Evolutionary conservation across 2,329 filamentous ascomycete species (phyloP).

Genomic region (Ascosphaera apis): DNA sequence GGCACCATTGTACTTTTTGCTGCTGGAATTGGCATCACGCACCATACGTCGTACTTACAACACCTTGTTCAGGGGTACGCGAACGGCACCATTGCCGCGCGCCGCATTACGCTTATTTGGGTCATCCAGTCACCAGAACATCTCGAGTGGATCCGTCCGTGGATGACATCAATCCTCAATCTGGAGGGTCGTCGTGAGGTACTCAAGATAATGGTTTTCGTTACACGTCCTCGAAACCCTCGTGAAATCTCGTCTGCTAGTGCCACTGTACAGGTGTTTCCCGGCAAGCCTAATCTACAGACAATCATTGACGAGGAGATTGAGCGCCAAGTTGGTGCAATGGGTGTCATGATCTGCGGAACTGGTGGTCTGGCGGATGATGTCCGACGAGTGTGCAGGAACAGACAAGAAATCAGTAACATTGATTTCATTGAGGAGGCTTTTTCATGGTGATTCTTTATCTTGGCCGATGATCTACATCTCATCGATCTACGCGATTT

Average conservation of each 20-base stretch:
- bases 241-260: slow-evolving; percentile 57
- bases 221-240: slow-evolving; percentile 68
- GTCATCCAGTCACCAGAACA: slow-evolving; percentile 75
- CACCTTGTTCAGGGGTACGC: slow-evolving; percentile 50
- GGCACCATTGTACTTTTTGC: slow-evolving; percentile 80
- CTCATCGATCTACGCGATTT: background rate
- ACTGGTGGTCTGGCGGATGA: slow-evolving; percentile 55
- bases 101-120: slow-evolving; percentile 70
- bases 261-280: slow-evolving; percentile 71
- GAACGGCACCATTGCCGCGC: slow-evolving; percentile 51
- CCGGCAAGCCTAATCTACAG: slow-evolving; percentile 63
- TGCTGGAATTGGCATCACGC: slow-evolving; percentile 83
- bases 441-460: slow-evolving; percentile 28
- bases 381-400: slow-evolving; percentile 44
- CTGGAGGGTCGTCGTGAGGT: slow-evolving; percentile 65
- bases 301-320: slow-evolving; percentile 65
- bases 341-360: slow-evolving; percentile 66
- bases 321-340: slow-evolving; percentile 59
- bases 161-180: slow-evolving; percentile 53
- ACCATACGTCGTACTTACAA: slow-evolving; percentile 72
- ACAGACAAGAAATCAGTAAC: slow-evolving; percentile 35
- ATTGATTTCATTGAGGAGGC: slow-evolving; percentile 59
- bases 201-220: slow-evolving; percentile 67
- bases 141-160: slow-evolving; percentile 80
- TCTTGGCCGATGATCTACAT: background rate